Percentiles rank a stretch among this genome's conserved stretches.
Evolutionary conservation across 495 filamentous ascomycete genomes (phyloP).

Genomic region (Diplogelasinospora grovesii): DNA sequence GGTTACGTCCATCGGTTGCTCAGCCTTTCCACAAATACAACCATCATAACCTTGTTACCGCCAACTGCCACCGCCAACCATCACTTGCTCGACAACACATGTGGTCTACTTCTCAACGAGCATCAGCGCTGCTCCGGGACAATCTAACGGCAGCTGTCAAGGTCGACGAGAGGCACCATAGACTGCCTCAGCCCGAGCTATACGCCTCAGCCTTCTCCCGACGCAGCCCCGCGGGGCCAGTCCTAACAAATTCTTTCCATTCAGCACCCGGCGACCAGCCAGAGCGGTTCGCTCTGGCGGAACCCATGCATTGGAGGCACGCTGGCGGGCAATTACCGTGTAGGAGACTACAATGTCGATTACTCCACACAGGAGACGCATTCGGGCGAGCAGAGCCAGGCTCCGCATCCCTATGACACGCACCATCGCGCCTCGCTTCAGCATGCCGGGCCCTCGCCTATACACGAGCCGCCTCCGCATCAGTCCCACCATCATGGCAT

Average conservation of each 20-base stretch:
- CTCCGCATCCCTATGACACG: conserved; percentile 45
- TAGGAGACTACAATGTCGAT: conserved; percentile 56
- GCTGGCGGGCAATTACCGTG: conserved; percentile 59
- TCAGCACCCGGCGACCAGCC: conserved; percentile 56
- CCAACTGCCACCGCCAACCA: conserved; percentile 18
- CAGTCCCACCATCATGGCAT: conserved; percentile 42
- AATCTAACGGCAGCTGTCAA: conserved; percentile 1
- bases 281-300: conserved; percentile 66
- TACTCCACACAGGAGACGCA: conserved; percentile 55
- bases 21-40: conserved; percentile 20
- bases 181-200: conserved; percentile 6
- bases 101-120: conserved; percentile 24
- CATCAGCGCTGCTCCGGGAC: conserved; percentile 14
- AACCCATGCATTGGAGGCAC: conserved; percentile 63
- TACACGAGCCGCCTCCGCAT: conserved; percentile 35
- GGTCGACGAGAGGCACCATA: conserved; percentile 6
- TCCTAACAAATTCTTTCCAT: conserved; percentile 44
- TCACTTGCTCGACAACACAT: conserved; percentile 28
- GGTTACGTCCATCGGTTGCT: conserved; percentile 20
- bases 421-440: conserved; percentile 44
- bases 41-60: conserved; percentile 19
- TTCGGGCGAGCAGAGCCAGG: conserved; percentile 47
- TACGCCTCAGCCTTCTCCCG: conserved; percentile 13
- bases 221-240: conserved; percentile 41
- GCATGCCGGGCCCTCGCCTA: conserved; percentile 37